Conservation (phyloP, 192 early-diverging fungal species). For the Mortierella antarctica region DNA sequence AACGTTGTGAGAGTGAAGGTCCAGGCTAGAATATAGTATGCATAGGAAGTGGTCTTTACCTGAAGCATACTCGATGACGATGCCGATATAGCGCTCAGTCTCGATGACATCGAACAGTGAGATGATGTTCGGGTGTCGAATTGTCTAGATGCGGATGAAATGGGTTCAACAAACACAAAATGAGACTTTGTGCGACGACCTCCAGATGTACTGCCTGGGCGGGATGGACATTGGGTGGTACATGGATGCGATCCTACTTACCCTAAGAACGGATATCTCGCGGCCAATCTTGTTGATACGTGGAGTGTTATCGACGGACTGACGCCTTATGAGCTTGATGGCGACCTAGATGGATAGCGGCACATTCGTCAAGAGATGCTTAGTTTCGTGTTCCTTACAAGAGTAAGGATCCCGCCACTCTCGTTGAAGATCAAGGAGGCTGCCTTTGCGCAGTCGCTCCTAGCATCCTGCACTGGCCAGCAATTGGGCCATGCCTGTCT, state of each 20-base stretch:
- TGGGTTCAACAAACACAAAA: not conserved
- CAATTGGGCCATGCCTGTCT: too few species aligned
- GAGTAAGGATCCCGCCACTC: not conserved
- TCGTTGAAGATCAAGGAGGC: too few species aligned
- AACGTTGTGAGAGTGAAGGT: not conserved
- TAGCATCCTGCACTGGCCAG: too few species aligned
- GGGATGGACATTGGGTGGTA: not conserved
- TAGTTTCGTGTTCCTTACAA: not conserved
- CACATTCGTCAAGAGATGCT: too few species aligned
- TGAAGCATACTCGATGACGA: conserved; percentile 96
- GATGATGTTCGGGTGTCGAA: conserved; percentile 93
- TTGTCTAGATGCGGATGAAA: conserved; percentile 63
- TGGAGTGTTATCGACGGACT: conserved; percentile 84
- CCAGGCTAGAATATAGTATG: not conserved
- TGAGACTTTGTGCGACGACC: not conserved
- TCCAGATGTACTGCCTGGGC: not conserved
- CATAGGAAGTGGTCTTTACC: conserved; percentile 54
- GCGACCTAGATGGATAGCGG: conserved; percentile 70
- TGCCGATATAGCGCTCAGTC: conserved; percentile 95
- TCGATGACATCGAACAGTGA: conserved; percentile 96
- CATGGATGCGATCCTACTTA: conserved; percentile 47
- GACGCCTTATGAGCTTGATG: conserved; percentile 96
- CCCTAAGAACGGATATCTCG: conserved; percentile 95
- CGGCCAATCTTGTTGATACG: conserved; percentile 92
- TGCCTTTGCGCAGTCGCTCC: too few species aligned